Evolutionary conservation across 2,329 filamentous ascomycete genomes (phyloP).

Genomic region (Colletotrichum magnum): DNA sequence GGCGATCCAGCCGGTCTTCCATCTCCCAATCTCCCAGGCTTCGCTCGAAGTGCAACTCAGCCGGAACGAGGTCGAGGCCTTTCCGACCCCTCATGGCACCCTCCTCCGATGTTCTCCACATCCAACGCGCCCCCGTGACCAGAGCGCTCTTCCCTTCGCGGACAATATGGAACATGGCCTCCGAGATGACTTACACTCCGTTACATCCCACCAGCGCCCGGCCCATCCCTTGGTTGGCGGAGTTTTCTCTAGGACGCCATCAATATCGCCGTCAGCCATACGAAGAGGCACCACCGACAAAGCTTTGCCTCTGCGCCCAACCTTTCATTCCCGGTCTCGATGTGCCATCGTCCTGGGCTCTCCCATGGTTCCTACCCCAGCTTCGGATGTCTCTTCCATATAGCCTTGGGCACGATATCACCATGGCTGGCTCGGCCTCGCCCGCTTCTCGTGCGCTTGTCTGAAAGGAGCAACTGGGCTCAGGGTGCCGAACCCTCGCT

Average conservation of each 20-base stretch:
- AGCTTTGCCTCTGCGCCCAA: constrained; percentile 19
- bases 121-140: constrained; percentile 38
- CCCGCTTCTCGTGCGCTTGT: constrained; percentile 15
- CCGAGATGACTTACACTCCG: constrained; percentile 39
- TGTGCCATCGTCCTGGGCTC: constrained; percentile 14
- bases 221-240: constrained; percentile 32
- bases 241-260: constrained; percentile 8
- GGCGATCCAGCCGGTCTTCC: constrained; percentile 28
- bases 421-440: constrained; percentile 12
- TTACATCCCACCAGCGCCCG: constrained; percentile 21
- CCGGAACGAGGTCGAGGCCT: constrained; percentile 20
- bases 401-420: constrained; percentile 1
- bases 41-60: constrained; percentile 6
- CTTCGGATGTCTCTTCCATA: constrained; percentile 33
- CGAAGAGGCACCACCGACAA: constrained; percentile 2
- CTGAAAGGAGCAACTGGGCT: constrained; percentile 30
- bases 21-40: not conserved
- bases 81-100: constrained; percentile 37
- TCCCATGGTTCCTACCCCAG: constrained; percentile 10
- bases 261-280: constrained; percentile 6
- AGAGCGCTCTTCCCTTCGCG: constrained; percentile 38
- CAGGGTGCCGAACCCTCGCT: constrained; percentile 26
- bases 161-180: constrained; percentile 41
- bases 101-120: constrained; percentile 33
- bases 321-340: constrained; percentile 2